phyloP scores from a whole-genome alignment of 2,329 filamentous ascomycete species.

The Fusarium sp. region DNA sequence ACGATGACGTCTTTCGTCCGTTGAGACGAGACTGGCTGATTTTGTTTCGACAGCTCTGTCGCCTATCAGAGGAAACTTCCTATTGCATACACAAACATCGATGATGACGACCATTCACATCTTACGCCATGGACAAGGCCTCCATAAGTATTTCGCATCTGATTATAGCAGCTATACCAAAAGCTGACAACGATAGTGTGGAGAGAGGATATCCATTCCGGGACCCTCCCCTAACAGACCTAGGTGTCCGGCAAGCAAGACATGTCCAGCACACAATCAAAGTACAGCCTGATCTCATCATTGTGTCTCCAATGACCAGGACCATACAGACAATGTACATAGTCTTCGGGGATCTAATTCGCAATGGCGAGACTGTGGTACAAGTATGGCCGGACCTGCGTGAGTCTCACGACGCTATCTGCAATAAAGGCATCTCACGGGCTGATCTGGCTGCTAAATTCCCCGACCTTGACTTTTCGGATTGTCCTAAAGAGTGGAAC shows the following conservation, averaged over 20 bases:
- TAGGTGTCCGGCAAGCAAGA: slow-evolving; percentile 24
- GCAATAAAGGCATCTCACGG: slow-evolving; percentile 41
- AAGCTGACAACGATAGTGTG: slow-evolving; percentile 24
- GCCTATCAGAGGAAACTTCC: not conserved
- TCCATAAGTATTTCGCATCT: slow-evolving; percentile 14
- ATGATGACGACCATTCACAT: slow-evolving; percentile 32
- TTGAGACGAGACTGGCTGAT: not conserved
- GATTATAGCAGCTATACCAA: too few species aligned
- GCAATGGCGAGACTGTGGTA: slow-evolving; percentile 4
- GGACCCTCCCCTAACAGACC: slow-evolving; percentile 36
- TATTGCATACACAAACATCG: not conserved
- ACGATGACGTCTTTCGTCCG: slow-evolving; percentile 8
- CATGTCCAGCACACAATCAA: not conserved
- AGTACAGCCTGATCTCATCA: slow-evolving; percentile 21
- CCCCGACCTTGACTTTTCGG: slow-evolving; percentile 37
- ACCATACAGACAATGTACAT: slow-evolving; percentile 43
- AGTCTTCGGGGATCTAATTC: slow-evolving; percentile 29
- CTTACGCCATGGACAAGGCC: slow-evolving; percentile 31
- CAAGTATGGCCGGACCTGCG: slow-evolving; percentile 46
- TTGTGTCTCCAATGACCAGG: slow-evolving; percentile 36
- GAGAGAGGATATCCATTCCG: slow-evolving; percentile 37
- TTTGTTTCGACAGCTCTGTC: not conserved
- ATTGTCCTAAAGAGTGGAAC: slow-evolving; percentile 39
- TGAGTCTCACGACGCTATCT: slow-evolving; percentile 44
- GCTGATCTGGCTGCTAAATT: slow-evolving; percentile 34